A percentile compares a stretch with the other conserved stretches of the same genome.
phyloP scores from a whole-genome alignment of 768 basidiomycete genomes.

The Obba rivulosa region DNA sequence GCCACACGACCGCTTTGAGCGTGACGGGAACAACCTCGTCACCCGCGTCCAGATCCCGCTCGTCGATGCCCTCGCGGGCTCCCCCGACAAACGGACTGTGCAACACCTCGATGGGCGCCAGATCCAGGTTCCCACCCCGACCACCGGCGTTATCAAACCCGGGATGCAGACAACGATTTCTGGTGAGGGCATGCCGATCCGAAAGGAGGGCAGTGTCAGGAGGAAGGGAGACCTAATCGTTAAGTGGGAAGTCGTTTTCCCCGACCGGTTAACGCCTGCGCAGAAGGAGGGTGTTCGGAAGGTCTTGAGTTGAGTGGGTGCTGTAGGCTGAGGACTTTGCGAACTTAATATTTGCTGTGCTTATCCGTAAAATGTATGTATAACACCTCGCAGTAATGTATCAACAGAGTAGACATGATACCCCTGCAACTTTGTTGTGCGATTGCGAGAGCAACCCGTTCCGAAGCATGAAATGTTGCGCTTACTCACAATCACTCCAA shows the following conservation, averaged over 20 bases:
- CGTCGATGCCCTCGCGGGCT: slow-evolving; percentile 75
- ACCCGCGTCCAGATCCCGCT: slow-evolving; percentile 61
- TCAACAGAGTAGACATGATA: too few relatives aligned
- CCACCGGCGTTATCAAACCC: slow-evolving; percentile 67
- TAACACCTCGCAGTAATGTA: too few relatives aligned
- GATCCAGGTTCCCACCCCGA: slow-evolving; percentile 62
- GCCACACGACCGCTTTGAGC: slow-evolving; percentile 67
- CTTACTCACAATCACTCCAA: too few relatives aligned
- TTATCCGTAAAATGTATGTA: too few relatives aligned
- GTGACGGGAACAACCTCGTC: slow-evolving; percentile 79
- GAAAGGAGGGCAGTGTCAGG: slow-evolving; percentile 65
- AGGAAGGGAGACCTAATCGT: slow-evolving; percentile 83
- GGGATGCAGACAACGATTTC: slow-evolving; percentile 63
- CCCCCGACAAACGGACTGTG: slow-evolving; percentile 47
- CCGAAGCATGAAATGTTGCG: too few relatives aligned
- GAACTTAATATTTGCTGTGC: too few relatives aligned
- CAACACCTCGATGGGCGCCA: slow-evolving; percentile 77
- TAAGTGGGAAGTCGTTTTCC: slow-evolving; percentile 83
- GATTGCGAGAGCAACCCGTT: too few relatives aligned
- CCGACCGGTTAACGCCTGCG: slow-evolving; percentile 59
- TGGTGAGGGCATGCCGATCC: slow-evolving; percentile 89
- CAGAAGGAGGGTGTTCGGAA: slow-evolving; percentile 82
- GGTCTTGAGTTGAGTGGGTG: slow-evolving; percentile 35
- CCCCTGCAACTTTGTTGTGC: too few relatives aligned
- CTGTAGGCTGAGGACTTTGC: not conserved